phyloP scores from a whole-genome alignment of 257 asterid genomes.

The Schizonepeta tenuifolia region DNA sequence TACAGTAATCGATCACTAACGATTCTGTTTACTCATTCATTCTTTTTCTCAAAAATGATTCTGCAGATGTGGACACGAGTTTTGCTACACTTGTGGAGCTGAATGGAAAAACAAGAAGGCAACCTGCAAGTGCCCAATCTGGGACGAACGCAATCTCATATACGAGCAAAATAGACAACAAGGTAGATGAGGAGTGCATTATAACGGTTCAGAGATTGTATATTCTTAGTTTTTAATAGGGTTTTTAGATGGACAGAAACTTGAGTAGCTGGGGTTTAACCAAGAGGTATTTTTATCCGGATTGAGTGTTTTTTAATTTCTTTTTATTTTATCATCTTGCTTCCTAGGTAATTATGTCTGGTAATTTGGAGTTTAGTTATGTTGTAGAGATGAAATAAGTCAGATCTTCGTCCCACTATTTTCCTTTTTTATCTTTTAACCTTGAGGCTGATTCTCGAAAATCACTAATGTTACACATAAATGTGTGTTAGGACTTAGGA shows the following conservation, averaged over 20 bases:
- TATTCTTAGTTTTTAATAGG: background rate
- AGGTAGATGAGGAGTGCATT: slow-evolving; percentile 7
- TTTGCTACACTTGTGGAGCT: slow-evolving; percentile 72
- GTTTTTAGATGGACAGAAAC: background rate
- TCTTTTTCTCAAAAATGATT: background rate
- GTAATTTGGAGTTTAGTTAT: no score
- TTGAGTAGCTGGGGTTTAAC: background rate
- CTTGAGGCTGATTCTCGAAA: no score
- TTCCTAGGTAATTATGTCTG: background rate
- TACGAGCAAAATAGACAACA: slow-evolving; percentile 19
- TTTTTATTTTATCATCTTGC: no score
- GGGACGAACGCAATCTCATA: slow-evolving; percentile 51
- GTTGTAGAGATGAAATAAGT: no score
- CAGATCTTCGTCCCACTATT: no score
- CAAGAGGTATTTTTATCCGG: background rate
- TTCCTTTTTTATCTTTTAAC: no score
- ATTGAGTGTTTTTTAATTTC: no score
- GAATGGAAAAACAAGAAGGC: slow-evolving; percentile 64
- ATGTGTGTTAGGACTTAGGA: no score
- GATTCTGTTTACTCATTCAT: background rate
- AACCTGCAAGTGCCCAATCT: slow-evolving; percentile 57
- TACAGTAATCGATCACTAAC: background rate
- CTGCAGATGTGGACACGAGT: slow-evolving; percentile 68
- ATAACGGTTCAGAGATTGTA: background rate
- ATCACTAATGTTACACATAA: no score